Conservation (phyloP, 192 early-diverging fungal species). For the Umbelopsis vinacea region DNA sequence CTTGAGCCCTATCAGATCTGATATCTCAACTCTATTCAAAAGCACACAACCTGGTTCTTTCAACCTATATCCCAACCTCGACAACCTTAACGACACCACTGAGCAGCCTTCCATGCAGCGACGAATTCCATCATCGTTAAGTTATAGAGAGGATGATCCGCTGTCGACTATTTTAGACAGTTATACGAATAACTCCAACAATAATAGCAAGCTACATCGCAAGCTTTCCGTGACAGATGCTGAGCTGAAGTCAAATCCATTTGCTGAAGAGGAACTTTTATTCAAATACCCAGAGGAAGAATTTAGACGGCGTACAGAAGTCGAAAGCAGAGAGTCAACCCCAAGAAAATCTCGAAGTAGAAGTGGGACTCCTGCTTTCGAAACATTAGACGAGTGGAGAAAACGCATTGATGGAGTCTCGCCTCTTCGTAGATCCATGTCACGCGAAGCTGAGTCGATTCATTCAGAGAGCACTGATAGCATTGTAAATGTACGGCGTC, state of each 20-base stretch:
- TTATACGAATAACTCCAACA: background rate
- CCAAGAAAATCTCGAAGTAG: constrained; percentile 18
- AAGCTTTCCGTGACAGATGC: constrained; percentile 2
- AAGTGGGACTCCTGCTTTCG: background rate
- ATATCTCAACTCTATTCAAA: background rate
- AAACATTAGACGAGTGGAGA: constrained; percentile 8
- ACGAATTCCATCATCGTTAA: background rate
- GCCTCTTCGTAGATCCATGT: background rate
- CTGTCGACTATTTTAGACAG: constrained; percentile 11
- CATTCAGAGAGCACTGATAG: background rate
- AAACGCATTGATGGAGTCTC: constrained; percentile 10
- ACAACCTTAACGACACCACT: constrained; percentile 5
- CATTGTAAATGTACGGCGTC: background rate
- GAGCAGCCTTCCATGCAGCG: background rate
- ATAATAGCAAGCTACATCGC: constrained; percentile 1
- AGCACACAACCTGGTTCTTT: background rate
- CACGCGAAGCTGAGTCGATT: background rate
- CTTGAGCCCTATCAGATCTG: background rate
- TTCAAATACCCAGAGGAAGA: constrained; percentile 17
- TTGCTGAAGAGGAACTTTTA: constrained; percentile 24
- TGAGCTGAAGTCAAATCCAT: background rate
- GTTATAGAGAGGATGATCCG: background rate
- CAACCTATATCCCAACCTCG: background rate
- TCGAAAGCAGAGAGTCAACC: constrained; percentile 6
- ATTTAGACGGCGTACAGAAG: background rate